phyloP scores from a whole-genome alignment of 2,329 filamentous ascomycete genomes.

The Calonectria pteridis region DNA sequence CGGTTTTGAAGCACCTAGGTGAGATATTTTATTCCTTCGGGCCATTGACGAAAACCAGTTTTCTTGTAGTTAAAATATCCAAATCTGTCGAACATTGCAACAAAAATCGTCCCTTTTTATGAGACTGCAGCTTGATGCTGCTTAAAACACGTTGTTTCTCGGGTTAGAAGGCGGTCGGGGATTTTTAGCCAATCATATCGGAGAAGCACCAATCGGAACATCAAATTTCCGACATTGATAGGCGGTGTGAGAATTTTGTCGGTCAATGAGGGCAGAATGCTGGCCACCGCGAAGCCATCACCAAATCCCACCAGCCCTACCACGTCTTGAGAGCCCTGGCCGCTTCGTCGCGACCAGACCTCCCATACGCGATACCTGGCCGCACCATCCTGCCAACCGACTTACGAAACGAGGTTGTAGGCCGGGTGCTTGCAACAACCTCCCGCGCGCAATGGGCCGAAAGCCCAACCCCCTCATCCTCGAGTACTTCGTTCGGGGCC shows the following conservation, averaged over 20 bases:
- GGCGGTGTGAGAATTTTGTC: slow-evolving; percentile 59
- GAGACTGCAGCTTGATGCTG: not conserved
- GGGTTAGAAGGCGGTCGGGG: not conserved
- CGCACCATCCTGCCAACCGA: slow-evolving; percentile 32
- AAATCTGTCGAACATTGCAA: not conserved
- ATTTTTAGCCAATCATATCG: not conserved
- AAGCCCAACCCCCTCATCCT: slow-evolving; percentile 87
- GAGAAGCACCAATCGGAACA: slow-evolving; percentile 33
- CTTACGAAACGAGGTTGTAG: slow-evolving; percentile 40
- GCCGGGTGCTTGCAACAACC: slow-evolving; percentile 43
- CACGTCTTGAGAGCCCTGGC: slow-evolving; percentile 20
- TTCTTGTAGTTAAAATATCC: no score
- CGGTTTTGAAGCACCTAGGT: not conserved
- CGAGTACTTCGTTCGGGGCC: slow-evolving; percentile 88
- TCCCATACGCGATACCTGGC: slow-evolving; percentile 31
- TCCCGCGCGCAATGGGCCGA: slow-evolving; percentile 74
- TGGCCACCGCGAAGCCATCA: slow-evolving; percentile 43
- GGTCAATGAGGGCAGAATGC: slow-evolving; percentile 56
- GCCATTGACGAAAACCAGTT: no score
- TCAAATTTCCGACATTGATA: slow-evolving; percentile 39
- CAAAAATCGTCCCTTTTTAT: not conserved
- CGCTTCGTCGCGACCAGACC: slow-evolving; percentile 27
- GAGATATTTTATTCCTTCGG: not conserved
- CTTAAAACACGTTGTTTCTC: not conserved
- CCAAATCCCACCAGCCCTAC: slow-evolving; percentile 37